Base-by-base conservation (phyloP, 208 protist species). In the Trypanosoma lewisi region DNA sequence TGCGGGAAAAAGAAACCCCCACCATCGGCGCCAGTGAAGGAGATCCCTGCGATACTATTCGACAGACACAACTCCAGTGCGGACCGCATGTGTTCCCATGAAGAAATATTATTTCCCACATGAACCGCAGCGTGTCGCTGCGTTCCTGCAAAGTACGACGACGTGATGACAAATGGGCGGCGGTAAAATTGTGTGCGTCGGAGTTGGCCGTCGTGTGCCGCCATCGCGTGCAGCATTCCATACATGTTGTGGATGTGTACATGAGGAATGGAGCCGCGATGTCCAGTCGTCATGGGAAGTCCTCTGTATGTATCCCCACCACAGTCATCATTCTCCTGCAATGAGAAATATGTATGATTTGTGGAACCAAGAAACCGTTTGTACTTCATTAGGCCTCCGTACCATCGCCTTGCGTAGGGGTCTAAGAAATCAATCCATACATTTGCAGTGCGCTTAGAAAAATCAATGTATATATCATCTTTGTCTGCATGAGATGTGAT, bases 221-320 rank as follows among this genome's bases (percentile, higher is more conserved):
- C 74, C 55, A 85, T 72, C n/a, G 80, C 67, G 42, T 91, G 79
- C 62, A 88, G 77, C 36, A 91, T 82, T 4, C 97, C 91, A 58
- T 98, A 99, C 23, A 98, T 54, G 80, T 99, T 99, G 81, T 99
- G 98, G 44, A 99, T 69, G 45, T 99, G 89, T 21, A 94, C 67
- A 68, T 99, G 97, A 45, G 93, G 85, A 12, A 89, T 66, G 27
- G 69, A 49, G 23, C 73, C 73, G 27, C 67, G 27, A 63, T 89
- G 82, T 9, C 82, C 82, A 9, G 75, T 53, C 52, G 98, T 83
- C 82, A 97, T 97, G 34, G 90, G 82, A 88, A 99, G 97, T 19
- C n/a, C 21, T 27, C 33, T 37, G 6, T 7, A 12, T 34, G 97
- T 91, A 62, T 80, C 87, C 55, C 97, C 97, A 1, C 99, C 94